phyloP scores from a whole-genome alignment of 805 yeast genomes.

The Maudiozyma pseudohumilis region DNA sequence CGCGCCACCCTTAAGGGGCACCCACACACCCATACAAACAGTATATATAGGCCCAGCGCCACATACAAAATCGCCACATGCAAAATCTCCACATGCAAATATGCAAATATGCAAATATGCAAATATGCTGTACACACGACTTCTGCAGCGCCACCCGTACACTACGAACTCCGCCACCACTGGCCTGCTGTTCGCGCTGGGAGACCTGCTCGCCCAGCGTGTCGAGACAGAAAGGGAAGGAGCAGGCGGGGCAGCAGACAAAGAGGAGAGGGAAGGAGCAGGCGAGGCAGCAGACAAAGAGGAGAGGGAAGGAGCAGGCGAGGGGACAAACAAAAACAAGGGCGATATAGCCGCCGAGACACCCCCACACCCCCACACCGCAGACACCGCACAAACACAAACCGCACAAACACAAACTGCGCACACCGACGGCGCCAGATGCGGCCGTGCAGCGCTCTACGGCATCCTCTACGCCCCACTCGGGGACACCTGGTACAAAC shows the following conservation, averaged over 20 bases:
- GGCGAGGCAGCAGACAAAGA: conserved; percentile 48
- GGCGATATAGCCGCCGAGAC: conserved; percentile 37
- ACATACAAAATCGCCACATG: too few relatives aligned
- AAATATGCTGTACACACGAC: too few relatives aligned
- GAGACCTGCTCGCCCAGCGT: conserved; percentile 68
- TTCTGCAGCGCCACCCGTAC: too few relatives aligned
- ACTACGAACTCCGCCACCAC: conserved; percentile 46
- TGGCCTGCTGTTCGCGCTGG: conserved; percentile 59
- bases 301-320: conserved; percentile 34
- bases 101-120: too few relatives aligned
- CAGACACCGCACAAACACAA: too few relatives aligned
- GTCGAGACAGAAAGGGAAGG: conserved; percentile 30
- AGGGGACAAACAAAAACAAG: conserved; percentile 38
- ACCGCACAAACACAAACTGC: too few relatives aligned
- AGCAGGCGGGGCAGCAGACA: conserved; percentile 47
- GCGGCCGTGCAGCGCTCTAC: conserved; percentile 54
- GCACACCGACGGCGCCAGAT: too few relatives aligned
- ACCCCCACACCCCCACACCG: too few relatives aligned
- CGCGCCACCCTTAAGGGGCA: too few relatives aligned
- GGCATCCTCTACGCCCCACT: conserved; percentile 72
- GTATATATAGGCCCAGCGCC: too few relatives aligned
- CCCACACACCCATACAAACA: too few relatives aligned
- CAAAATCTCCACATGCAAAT: too few relatives aligned
- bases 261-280: conserved; percentile 23
- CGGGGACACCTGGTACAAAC: conserved; percentile 60